Conservation (phyloP, 805 yeast species). For the Schwanniomyces sp. region DNA sequence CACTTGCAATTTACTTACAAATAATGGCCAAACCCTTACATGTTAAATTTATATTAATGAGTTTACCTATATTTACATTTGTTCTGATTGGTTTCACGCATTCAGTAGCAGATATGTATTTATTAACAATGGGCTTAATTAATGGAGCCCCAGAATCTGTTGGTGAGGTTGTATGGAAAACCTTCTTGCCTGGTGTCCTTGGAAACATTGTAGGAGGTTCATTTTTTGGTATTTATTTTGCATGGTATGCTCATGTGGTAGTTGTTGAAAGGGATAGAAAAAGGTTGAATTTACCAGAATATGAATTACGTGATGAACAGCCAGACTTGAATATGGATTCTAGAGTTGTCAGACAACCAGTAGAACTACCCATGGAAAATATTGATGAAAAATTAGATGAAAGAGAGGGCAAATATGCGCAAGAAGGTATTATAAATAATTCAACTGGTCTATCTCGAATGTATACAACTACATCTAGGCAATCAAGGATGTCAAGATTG, state of each 20-base stretch:
- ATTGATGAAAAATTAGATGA: background rate
- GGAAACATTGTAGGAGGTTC: slow-evolving; percentile 84
- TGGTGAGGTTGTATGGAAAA: slow-evolving; percentile 68
- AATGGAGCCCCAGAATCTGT: slow-evolving; percentile 66
- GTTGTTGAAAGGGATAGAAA: slow-evolving; percentile 73
- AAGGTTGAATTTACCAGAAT: slow-evolving; percentile 60
- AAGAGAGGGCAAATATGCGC: background rate
- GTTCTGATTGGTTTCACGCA: slow-evolving; percentile 80
- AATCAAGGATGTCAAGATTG: slow-evolving; percentile 8
- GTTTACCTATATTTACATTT: slow-evolving; percentile 72
- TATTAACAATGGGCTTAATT: slow-evolving; percentile 63
- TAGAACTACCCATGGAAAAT: background rate
- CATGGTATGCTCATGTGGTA: slow-evolving; percentile 71
- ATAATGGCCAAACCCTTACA: slow-evolving; percentile 78
- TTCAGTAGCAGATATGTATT: slow-evolving; percentile 79
- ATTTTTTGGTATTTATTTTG: slow-evolving; percentile 60
- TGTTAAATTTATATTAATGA: slow-evolving; percentile 64
- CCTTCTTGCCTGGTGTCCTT: slow-evolving; percentile 65
- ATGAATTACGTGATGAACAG: slow-evolving; percentile 75
- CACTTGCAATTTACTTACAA: slow-evolving; percentile 73
- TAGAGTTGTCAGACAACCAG: slow-evolving; percentile 59
- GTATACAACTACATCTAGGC: slow-evolving; percentile 4
- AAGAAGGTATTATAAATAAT: background rate
- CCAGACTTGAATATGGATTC: slow-evolving; percentile 78
- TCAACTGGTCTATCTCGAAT: background rate